These are phyloP conservation scores for Pigoraptor vietnamica DNA, from an alignment of 78 protist species.

Conservation along the genomic window DNA sequence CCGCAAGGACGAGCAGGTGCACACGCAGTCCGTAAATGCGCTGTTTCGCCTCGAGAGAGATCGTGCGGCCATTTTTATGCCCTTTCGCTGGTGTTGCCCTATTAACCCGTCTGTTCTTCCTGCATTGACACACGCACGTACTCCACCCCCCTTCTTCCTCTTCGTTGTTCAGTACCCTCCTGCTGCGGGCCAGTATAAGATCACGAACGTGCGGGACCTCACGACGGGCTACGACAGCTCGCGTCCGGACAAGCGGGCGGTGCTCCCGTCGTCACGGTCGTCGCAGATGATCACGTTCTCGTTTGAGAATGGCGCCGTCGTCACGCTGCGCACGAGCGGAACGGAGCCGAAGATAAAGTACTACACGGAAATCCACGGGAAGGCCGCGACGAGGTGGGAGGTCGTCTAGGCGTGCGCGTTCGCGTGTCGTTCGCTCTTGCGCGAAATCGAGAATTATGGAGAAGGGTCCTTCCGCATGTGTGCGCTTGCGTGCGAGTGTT, in stretches of 20 bases:
- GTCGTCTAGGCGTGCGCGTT: too few relatives aligned
- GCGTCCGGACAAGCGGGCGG: slow-evolving; percentile 24
- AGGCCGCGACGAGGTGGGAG: too few relatives aligned
- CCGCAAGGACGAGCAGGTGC: slow-evolving; percentile 32
- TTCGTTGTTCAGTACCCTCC: slow-evolving; percentile 14
- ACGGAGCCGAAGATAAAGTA: slow-evolving; percentile 99
- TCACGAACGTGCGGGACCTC: slow-evolving; percentile 70
- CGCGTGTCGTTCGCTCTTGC: too few relatives aligned
- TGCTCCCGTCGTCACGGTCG: not conserved
- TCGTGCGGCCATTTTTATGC: too few relatives aligned
- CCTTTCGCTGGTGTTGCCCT: too few relatives aligned
- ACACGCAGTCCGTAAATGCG: slow-evolving; percentile 6
- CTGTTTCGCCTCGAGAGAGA: too few relatives aligned
- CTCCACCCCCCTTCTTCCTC: not conserved
- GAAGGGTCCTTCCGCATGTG: too few relatives aligned
- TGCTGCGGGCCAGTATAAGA: slow-evolving; percentile 1
- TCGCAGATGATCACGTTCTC: slow-evolving; percentile 88
- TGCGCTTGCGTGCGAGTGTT: too few relatives aligned
- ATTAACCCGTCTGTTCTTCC: slow-evolving; percentile 6
- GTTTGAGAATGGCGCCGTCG: slow-evolving; percentile 82
- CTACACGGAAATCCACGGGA: slow-evolving; percentile 68
- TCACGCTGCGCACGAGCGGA: slow-evolving; percentile 94
- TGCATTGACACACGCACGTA: not conserved
- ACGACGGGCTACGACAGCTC: slow-evolving; percentile 70
- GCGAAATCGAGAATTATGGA: too few relatives aligned